Base-by-base conservation (phyloP, 1,284 basidiomycete species). In the Flammula alnicola region DNA sequence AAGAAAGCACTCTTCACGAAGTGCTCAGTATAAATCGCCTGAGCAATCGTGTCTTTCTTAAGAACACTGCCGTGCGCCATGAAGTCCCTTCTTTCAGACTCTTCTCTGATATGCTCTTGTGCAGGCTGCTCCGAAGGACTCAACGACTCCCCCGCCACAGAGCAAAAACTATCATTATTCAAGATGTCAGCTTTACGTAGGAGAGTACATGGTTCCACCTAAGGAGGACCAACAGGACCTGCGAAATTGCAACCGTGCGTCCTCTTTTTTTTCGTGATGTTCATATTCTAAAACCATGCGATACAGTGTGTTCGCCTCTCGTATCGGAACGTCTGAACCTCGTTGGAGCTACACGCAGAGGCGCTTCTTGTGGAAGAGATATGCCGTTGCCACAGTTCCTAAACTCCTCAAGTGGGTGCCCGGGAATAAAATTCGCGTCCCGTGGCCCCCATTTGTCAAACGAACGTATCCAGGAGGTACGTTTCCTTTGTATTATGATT, bases 181-280 rank as follows among this genome's bases (percentile, higher is more conserved):
- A 1, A 76, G 80, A 57, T 88, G 88, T 61, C 89, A 91, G 61
- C 76, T 92, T 19, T 87, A 79, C 61, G 65, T 91, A 51, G 88
- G 88, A 10, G 76, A 82, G 56, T 77, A 79, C 63, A 77, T 83
- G 62, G 80, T 83, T 60, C 76, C 79, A 25, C 68, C 77, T 40
- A 66, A 69, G 51, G 70, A 67, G 42, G 79, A 67, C 42, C 72
- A 50, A 62, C 70, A 12, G 70, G 78, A 55, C 30, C 49, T 32
- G 63, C 72, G 12, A 64, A 64, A 33, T 61, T 66, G 29, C 63
- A 75, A 35, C 77, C 80, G 80, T 86, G 63, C 52, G 80, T 72
- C 7, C 50, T 44, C 29, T 41, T 51, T 23, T 25, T 47, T 8
- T 19, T 39, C n/a, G 25, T 23, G 17, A 43, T 20, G 19, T 31